phyloP scores from a whole-genome alignment of 805 yeast species.

The Candida berthetii region DNA sequence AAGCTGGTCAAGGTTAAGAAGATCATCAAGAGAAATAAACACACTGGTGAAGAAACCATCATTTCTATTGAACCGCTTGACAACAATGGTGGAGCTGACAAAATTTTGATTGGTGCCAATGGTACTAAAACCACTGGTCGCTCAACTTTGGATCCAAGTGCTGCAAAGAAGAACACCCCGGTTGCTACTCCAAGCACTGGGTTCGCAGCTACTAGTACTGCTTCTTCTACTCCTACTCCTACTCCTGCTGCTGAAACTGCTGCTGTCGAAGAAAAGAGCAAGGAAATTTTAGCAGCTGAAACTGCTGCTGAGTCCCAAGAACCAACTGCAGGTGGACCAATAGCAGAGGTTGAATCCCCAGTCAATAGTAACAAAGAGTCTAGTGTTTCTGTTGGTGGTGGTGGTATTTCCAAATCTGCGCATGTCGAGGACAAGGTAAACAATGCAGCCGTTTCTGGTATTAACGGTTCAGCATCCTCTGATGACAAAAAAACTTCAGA shows the following conservation, averaged over 20 bases:
- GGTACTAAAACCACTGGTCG: no score
- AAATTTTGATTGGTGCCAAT: conserved; percentile 4
- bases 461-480: neutral
- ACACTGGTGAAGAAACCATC: conserved; percentile 33
- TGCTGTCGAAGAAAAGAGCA: neutral
- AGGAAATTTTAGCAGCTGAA: neutral
- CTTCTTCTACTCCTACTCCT: neutral
- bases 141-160: neutral
- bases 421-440: no score
- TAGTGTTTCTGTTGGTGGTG: no score
- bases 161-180: neutral
- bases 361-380: no score
- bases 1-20: conserved; percentile 29
- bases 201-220: neutral
- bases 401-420: no score
- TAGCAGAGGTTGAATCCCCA: neutral
- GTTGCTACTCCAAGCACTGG: neutral
- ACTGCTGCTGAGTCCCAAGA: neutral
- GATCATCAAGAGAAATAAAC: conserved; percentile 30
- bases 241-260: neutral
- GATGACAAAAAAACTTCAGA: neutral
- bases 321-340: neutral
- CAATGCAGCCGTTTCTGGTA: no score
- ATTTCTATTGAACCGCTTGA: conserved; percentile 24
- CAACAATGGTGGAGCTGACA: conserved; percentile 10